phyloP scores from a whole-genome alignment of 305 asterid species.

The Fraxinus paxiana region DNA sequence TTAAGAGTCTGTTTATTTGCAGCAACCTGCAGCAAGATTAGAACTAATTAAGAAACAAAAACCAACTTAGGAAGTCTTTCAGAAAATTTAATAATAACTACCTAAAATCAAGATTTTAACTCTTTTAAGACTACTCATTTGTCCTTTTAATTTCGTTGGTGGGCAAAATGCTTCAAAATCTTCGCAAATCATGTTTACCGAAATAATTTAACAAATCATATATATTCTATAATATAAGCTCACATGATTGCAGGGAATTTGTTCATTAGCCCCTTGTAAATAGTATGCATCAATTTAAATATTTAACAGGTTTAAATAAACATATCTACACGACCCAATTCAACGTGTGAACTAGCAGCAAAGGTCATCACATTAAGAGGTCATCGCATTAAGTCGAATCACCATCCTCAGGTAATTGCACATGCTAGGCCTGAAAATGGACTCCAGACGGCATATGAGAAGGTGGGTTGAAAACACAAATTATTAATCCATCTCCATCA shows the following conservation, averaged over 20 bases:
- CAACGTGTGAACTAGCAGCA: not conserved
- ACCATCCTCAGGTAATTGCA: not conserved
- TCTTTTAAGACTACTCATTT: not conserved
- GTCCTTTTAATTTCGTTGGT: not conserved
- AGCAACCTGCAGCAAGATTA: slow-evolving; percentile 61
- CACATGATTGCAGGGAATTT: not conserved
- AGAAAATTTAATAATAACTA: slow-evolving; percentile 3
- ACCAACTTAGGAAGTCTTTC: not conserved
- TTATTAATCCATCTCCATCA: not conserved
- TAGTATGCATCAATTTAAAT: not conserved
- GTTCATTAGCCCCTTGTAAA: not conserved
- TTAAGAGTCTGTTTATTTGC: slow-evolving; percentile 83
- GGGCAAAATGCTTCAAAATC: not conserved
- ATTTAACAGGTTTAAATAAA: not conserved
- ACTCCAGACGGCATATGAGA: not conserved
- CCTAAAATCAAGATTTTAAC: slow-evolving; percentile 6
- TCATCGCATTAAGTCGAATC: not conserved
- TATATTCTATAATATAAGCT: not conserved
- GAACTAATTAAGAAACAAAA: slow-evolving; percentile 8
- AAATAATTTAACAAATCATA: not conserved
- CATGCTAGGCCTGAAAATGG: not conserved
- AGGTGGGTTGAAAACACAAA: not conserved
- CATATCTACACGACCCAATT: not conserved
- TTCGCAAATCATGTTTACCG: not conserved
- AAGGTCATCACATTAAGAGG: not conserved